phyloP scores from a whole-genome alignment of 1,139 yeast species.

The Yamadazyma membranifaciens region DNA sequence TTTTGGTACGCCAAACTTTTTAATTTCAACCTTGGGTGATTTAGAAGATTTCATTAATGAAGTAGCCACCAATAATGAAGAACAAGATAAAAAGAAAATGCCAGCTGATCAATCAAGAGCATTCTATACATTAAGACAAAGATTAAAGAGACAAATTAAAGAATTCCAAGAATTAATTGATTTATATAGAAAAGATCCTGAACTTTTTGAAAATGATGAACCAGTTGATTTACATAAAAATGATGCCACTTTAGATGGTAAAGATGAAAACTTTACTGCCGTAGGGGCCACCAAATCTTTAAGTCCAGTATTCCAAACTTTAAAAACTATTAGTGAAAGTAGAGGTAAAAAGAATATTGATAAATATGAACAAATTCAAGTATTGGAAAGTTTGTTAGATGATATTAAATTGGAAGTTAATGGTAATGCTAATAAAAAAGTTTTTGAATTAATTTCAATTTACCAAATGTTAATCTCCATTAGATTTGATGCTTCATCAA shows the following conservation, averaged over 20 bases:
- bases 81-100: constrained; percentile 62
- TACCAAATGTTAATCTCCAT: constrained; percentile 83
- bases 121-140: constrained; percentile 83
- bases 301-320: constrained; percentile 64
- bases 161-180: constrained; percentile 62
- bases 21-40: constrained; percentile 65
- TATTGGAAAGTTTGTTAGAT: constrained; percentile 64
- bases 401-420: constrained; percentile 14
- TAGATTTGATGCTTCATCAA: constrained; percentile 76
- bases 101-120: constrained; percentile 86
- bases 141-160: constrained; percentile 77
- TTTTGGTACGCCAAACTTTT: constrained; percentile 68
- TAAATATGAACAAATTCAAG: constrained; percentile 70
- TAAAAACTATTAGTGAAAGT: constrained; percentile 76
- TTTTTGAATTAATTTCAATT: constrained; percentile 78
- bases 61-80: constrained; percentile 50
- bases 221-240: constrained; percentile 17
- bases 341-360: constrained; percentile 97
- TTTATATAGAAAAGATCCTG: constrained; percentile 69
- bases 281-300: constrained; percentile 24
- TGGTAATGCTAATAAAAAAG: constrained; percentile 20
- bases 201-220: constrained; percentile 59
- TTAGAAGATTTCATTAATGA: constrained; percentile 71
- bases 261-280: constrained; percentile 17
- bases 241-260: constrained; percentile 20